Percentiles rank a stretch among this genome's conserved stretches.
Conservation (phyloP, 2,329 filamentous ascomycete genomes). For the Pseudocercospora crystallina region DNA sequence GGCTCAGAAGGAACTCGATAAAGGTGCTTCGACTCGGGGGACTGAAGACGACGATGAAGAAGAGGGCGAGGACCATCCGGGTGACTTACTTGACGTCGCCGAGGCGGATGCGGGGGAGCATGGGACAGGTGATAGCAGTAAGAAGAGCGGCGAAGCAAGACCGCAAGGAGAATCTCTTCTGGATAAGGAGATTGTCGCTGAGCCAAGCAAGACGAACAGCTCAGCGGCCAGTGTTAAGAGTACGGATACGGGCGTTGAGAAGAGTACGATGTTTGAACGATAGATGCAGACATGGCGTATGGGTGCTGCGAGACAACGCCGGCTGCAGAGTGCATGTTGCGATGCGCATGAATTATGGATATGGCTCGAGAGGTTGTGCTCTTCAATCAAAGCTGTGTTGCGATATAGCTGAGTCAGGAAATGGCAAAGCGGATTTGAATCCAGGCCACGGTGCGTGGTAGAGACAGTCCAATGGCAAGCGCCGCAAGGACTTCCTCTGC, state of each 20-base stretch:
- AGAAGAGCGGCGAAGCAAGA: constrained; percentile 13
- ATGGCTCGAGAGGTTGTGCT: too few species aligned
- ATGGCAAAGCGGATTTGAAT: too few species aligned
- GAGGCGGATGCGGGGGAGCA: constrained; percentile 46
- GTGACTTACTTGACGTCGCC: constrained; percentile 51
- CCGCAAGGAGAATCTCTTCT: constrained; percentile 28
- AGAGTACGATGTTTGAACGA: constrained; percentile 41
- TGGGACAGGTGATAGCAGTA: constrained; percentile 6
- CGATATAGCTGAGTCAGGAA: too few species aligned
- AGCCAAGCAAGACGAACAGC: constrained; percentile 12
- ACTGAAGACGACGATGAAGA: constrained; percentile 55
- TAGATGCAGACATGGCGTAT: constrained; percentile 14
- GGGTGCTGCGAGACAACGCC: too few species aligned
- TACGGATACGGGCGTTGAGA: constrained; percentile 28
- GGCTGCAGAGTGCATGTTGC: too few species aligned
- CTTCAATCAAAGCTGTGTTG: too few species aligned
- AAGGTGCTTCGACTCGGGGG: constrained; percentile 65
- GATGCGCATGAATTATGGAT: too few species aligned
- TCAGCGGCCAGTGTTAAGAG: constrained; percentile 21
- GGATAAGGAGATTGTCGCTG: constrained; percentile 18
- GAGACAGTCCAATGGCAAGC: too few species aligned
- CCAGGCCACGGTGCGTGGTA: too few species aligned
- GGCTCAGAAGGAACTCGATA: constrained; percentile 86
- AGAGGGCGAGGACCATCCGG: constrained; percentile 67
- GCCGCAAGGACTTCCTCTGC: too few species aligned